phyloP scores from a whole-genome alignment of 805 yeast species.

The Ogataea populi-albae region DNA sequence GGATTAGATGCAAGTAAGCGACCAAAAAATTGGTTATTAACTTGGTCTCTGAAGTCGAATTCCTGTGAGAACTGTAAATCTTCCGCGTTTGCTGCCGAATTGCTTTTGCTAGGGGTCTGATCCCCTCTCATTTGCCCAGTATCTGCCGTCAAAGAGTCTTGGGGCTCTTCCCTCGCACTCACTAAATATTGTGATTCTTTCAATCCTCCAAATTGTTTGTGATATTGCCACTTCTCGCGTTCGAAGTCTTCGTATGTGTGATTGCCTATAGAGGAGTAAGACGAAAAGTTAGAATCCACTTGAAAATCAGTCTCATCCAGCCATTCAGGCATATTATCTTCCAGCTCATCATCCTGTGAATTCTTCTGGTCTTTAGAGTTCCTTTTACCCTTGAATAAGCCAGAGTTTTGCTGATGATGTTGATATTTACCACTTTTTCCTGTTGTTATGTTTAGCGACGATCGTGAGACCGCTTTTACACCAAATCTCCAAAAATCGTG shows the following conservation, averaged over 20 bases:
- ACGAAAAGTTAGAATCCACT: constrained; percentile 28
- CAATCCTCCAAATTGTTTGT: constrained; percentile 16
- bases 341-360: constrained; percentile 9
- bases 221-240: constrained; percentile 26
- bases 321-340: constrained; percentile 32
- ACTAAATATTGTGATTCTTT: constrained; percentile 3
- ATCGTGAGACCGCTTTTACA: constrained; percentile 8
- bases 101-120: too few species aligned
- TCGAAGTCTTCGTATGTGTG: constrained; percentile 32
- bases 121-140: too few species aligned
- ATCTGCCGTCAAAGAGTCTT: too few species aligned
- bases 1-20: constrained; percentile 12
- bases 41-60: constrained; percentile 16
- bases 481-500: constrained; percentile 25
- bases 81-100: constrained; percentile 5
- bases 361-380: constrained; percentile 6
- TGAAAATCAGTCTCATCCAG: constrained; percentile 32
- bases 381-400: background rate
- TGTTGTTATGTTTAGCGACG: constrained; percentile 2
- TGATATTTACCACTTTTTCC: constrained; percentile 1
- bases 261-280: constrained; percentile 22
- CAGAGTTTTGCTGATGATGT: constrained; percentile 3
- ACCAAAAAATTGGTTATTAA: constrained; percentile 24
- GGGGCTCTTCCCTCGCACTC: constrained; percentile 4
- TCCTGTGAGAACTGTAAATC: constrained; percentile 22